phyloP scores from a whole-genome alignment of 2,329 filamentous ascomycete genomes.

The Epichloe baconii region DNA sequence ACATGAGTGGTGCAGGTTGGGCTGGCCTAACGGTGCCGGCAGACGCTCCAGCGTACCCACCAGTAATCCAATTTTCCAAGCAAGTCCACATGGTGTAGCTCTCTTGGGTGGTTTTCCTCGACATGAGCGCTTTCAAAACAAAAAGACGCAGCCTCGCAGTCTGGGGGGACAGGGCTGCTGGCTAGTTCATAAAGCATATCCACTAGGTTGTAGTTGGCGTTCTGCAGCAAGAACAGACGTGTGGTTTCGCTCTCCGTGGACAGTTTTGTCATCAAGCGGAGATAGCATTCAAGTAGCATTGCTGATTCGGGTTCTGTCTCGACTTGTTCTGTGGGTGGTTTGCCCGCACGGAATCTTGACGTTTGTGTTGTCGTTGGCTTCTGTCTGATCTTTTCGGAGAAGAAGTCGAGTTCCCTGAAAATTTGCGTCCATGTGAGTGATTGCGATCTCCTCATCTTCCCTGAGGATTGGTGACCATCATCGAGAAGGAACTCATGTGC shows the following conservation, averaged over 20 bases:
- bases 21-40: slow-evolving; percentile 19
- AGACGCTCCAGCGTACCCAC: slow-evolving; percentile 33
- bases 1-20: slow-evolving; percentile 23
- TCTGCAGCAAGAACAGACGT: slow-evolving; percentile 59
- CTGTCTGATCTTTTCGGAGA: slow-evolving; percentile 65
- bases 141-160: slow-evolving; percentile 75
- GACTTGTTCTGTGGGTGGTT: slow-evolving; percentile 51
- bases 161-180: slow-evolving; percentile 64
- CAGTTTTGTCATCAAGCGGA: slow-evolving; percentile 76
- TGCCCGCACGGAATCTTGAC: slow-evolving; percentile 39
- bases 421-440: slow-evolving; percentile 91
- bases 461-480: slow-evolving; percentile 59
- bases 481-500: slow-evolving; percentile 85
- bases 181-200: slow-evolving; percentile 68
- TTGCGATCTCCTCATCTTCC: slow-evolving; percentile 68
- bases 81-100: slow-evolving; percentile 66
- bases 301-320: slow-evolving; percentile 81
- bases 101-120: slow-evolving; percentile 54
- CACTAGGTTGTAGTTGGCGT: slow-evolving; percentile 52
- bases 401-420: slow-evolving; percentile 77
- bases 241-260: slow-evolving; percentile 60
- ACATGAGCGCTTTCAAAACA: slow-evolving; percentile 62
- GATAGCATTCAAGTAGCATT: slow-evolving; percentile 93
- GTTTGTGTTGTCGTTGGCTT: slow-evolving; percentile 38
- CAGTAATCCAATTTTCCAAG: slow-evolving; percentile 68